Conservation (phyloP, 441 rosid species). For the Capsella rubella region DNA sequence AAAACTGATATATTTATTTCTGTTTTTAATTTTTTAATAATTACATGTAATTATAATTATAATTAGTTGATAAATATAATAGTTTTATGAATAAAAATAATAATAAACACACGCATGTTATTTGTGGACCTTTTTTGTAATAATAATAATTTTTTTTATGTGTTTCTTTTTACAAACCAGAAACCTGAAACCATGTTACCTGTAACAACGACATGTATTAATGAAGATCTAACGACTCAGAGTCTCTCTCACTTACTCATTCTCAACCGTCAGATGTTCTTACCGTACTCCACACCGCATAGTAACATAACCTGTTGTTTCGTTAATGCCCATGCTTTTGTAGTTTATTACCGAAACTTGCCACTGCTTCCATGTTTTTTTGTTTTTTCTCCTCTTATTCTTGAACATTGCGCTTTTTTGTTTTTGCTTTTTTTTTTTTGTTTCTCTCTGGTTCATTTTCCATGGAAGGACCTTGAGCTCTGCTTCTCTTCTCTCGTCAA, state of each 20-base stretch:
- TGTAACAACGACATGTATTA: conserved; percentile 48
- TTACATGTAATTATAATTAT: too few relatives aligned
- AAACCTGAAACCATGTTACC: conserved; percentile 50
- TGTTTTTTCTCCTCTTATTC: conserved; percentile 36
- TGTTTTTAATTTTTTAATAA: too few relatives aligned
- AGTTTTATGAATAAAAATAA: neutral
- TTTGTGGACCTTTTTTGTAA: conserved; percentile 25
- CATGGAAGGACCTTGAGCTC: conserved; percentile 68
- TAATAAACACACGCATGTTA: conserved; percentile 36
- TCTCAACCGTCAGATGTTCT: conserved; percentile 50
- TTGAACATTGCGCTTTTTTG: conserved; percentile 49
- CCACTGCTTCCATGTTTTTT: conserved; percentile 46
- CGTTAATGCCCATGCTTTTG: conserved; percentile 41
- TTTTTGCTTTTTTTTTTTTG: conserved; percentile 3
- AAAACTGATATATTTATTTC: neutral
- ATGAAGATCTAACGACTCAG: conserved; percentile 49
- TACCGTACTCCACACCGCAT: conserved; percentile 5
- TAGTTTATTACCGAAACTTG: conserved; percentile 46
- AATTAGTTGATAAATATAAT: neutral
- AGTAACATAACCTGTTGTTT: neutral
- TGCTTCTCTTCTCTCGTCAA: conserved; percentile 37
- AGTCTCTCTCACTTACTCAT: conserved; percentile 6
- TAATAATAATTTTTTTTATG: neutral
- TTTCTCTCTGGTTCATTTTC: conserved; percentile 53
- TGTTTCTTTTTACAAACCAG: conserved; percentile 38